Percentiles rank a stretch among this genome's conserved stretches.
Evolutionary conservation across 805 yeast genomes (phyloP).

Genomic region (Myxozyma mucilagina): DNA sequence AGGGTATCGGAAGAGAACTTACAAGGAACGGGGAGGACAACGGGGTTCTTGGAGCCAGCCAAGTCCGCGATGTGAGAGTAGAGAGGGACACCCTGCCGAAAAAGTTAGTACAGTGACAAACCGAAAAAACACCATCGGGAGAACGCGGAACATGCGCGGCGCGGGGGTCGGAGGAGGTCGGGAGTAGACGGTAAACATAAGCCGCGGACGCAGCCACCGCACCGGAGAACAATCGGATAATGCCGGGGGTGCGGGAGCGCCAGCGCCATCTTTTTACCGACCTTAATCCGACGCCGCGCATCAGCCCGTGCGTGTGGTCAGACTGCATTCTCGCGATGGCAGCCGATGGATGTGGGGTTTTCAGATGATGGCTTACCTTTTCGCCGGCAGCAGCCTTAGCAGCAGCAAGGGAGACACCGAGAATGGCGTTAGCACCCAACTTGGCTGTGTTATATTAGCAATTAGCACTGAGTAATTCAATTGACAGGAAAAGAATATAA

Average conservation of each 20-base stretch:
- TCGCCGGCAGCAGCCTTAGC: constrained; percentile 99
- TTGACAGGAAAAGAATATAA: neutral
- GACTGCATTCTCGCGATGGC: too few species aligned
- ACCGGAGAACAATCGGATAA: neutral
- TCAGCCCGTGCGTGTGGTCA: constrained; percentile 6
- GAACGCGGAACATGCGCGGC: neutral
- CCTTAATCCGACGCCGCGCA: neutral
- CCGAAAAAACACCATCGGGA: constrained; percentile 1
- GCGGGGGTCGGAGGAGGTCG: constrained; percentile 12
- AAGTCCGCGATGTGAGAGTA: constrained; percentile 87
- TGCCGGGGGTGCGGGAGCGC: too few species aligned
- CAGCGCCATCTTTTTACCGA: too few species aligned
- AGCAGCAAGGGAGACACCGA: constrained; percentile 96
- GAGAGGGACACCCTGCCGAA: constrained; percentile 67
- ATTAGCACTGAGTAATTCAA: neutral
- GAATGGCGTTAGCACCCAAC: constrained; percentile 97
- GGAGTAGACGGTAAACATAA: neutral
- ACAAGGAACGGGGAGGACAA: constrained; percentile 91
- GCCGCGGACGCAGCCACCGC: constrained; percentile 4
- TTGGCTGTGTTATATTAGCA: constrained; percentile 49
- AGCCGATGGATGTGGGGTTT: neutral
- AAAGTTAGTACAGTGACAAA: constrained; percentile 1
- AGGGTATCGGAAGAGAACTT: constrained; percentile 1
- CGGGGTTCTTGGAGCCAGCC: constrained; percentile 75
- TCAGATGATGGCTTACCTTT: constrained; percentile 44